These are phyloP conservation scores for Melampsora americana DNA, from an alignment of 1,284 basidiomycete species.

Conservation along the genomic window DNA sequence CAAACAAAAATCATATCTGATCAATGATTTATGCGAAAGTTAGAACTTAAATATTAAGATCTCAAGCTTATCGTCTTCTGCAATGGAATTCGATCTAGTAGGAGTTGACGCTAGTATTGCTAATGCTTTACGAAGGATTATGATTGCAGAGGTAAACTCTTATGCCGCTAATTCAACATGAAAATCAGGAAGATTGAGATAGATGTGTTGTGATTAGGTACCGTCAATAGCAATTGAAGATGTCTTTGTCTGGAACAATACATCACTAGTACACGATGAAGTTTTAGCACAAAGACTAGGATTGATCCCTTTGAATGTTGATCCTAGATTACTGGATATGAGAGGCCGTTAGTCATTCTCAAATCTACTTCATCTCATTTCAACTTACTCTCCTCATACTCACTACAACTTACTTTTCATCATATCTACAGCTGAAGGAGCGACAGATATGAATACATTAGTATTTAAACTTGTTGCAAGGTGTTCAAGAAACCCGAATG, in stretches of 20 bases:
- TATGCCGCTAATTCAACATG: slow-evolving; percentile 41
- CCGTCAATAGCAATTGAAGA: slow-evolving; percentile 87
- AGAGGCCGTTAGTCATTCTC: slow-evolving; percentile 52
- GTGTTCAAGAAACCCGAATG: slow-evolving; percentile 64
- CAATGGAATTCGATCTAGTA: slow-evolving; percentile 89
- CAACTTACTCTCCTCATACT: not conserved
- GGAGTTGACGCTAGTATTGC: slow-evolving; percentile 95
- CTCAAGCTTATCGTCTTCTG: slow-evolving; percentile 71
- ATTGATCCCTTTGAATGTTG: slow-evolving; percentile 80
- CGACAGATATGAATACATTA: slow-evolving; percentile 86
- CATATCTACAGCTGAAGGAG: slow-evolving; percentile 58
- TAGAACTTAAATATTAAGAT: slow-evolving; percentile 73
- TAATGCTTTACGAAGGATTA: slow-evolving; percentile 84
- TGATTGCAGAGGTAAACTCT: slow-evolving; percentile 78
- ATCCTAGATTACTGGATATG: slow-evolving; percentile 64
- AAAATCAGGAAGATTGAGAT: not conserved
- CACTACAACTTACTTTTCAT: not conserved
- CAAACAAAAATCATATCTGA: too few relatives aligned
- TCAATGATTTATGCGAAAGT: slow-evolving; percentile 41
- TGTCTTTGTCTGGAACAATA: slow-evolving; percentile 94
- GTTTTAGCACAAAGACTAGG: slow-evolving; percentile 86
- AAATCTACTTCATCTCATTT: slow-evolving; percentile 22
- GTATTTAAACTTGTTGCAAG: slow-evolving; percentile 75
- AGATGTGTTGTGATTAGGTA: slow-evolving; percentile 63
- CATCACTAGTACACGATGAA: slow-evolving; percentile 89